Evolutionary conservation across 116 monocot genomes (phyloP), one percentile per base, ranked within the genome.

Genomic region (Phalaenopsis hybrid): DNA sequence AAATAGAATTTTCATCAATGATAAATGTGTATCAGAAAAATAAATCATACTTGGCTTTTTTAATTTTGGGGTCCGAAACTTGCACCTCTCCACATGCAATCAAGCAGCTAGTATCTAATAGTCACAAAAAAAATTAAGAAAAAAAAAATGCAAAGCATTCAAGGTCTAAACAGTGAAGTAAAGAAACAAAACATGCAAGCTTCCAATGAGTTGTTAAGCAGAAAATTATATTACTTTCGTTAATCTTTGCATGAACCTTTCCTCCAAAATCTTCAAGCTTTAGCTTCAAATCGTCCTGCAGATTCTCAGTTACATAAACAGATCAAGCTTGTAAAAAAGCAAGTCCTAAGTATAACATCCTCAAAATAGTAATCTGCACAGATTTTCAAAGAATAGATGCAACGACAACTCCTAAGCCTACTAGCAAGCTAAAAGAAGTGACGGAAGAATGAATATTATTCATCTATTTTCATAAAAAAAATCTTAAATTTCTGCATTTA

Each of bases 51-150:
- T 91, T 86, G 77, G 98, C 92, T 94, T 89, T 98, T 82, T 72
- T 94, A 4, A 93, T 85, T 83, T 93, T 90, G 80, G 89, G 81
- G 83, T 92, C 79, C 48, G 78, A 77, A 57, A 80, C 45, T 18
- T 86, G 83, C 50, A 87, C 21, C 75, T 88, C 90, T 59, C 79
- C 88, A 80, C 82, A 78, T 33, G 90, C 84, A 78, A 94, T 87
- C 86, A 98, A 85, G 82, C 98, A 98, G 72, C 79, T 88, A 77
- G 89, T 93, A 68, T 93, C 98, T 98, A 83, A 68, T 75, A 15
- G 28, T 77, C 51, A 83, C 18, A 43, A 79, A 78, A 59, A 55
- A 41, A 41, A 73, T 10, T 20, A 45, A 18, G 6, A 33, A 20
- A 75, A 61, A 61, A 2, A n/a, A n/a, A n/a, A n/a, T n/a, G n/a